phyloP scores from a whole-genome alignment of 2,329 filamentous ascomycete species.

The Aspergillus thermomutatus region DNA sequence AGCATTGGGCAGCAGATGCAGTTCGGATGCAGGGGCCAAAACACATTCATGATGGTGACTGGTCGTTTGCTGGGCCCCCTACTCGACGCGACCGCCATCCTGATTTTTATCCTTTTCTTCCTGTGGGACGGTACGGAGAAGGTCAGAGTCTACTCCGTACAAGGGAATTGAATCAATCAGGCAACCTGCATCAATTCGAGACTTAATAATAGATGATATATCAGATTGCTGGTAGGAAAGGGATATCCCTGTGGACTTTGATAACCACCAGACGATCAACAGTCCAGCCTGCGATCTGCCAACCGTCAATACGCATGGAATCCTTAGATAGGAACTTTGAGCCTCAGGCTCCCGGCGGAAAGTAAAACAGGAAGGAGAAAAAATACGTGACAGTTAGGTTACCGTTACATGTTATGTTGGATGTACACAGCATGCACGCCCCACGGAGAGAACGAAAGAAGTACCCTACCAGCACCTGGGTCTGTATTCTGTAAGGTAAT shows the following conservation, averaged over 20 bases:
- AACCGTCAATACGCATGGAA: background rate
- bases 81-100: background rate
- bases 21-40: conserved; percentile 23
- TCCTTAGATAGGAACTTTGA: background rate
- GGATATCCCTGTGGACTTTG: background rate
- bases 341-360: background rate
- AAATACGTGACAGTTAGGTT: background rate
- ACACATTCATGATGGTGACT: background rate
- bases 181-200: too few relatives aligned
- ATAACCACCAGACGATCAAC: background rate
- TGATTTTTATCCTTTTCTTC: background rate
- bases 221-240: background rate
- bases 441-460: conserved; percentile 7
- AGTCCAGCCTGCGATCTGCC: background rate
- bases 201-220: background rate
- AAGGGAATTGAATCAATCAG: too few relatives aligned
- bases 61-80: background rate
- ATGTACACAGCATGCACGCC: conserved; percentile 3
- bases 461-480: too few relatives aligned
- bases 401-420: too few relatives aligned
- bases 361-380: conserved; percentile 2
- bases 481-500: background rate
- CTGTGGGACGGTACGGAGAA: background rate
- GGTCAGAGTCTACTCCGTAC: too few relatives aligned
- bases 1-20: conserved; percentile 15